Conservation (phyloP, 129 eudicot genomes). For the Flaveria brownii region DNA sequence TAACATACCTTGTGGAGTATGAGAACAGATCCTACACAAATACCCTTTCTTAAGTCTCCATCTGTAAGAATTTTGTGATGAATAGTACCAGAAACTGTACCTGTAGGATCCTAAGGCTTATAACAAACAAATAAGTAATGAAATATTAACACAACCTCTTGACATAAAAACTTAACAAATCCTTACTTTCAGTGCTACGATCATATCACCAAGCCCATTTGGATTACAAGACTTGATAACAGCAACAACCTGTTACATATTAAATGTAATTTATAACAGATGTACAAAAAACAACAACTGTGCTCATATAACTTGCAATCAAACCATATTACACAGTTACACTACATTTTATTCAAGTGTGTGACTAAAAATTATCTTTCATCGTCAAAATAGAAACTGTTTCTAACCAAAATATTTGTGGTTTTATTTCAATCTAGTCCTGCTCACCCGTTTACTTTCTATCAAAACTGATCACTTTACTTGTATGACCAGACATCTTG, state of each 20-base stretch:
- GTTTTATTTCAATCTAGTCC: not conserved
- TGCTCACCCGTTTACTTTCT: not conserved
- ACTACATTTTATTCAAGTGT: not conserved
- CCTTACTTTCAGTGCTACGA: slow-evolving; percentile 67
- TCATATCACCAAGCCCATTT: slow-evolving; percentile 83
- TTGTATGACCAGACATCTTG: not conserved
- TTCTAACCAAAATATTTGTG: not conserved
- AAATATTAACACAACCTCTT: not conserved
- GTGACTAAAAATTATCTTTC: not conserved
- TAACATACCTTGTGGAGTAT: slow-evolving; percentile 67
- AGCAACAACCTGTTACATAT: slow-evolving; percentile 70
- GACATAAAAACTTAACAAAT: not conserved
- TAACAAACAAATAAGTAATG: slow-evolving; percentile 29
- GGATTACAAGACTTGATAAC: slow-evolving; percentile 68
- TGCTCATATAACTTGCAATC: slow-evolving; percentile 15
- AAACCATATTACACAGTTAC: slow-evolving; percentile 5
- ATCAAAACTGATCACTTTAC: not conserved
- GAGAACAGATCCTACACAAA: slow-evolving; percentile 60
- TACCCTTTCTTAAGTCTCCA: slow-evolving; percentile 53
- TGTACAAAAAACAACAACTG: not conserved
- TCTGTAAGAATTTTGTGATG: slow-evolving; percentile 68
- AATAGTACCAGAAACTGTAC: slow-evolving; percentile 67
- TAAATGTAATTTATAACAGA: not conserved
- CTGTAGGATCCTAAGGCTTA: slow-evolving; percentile 70
- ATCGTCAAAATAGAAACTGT: not conserved